Evolutionary conservation across 73 alveolate species (phyloP).

Genomic region (Paramecium sonneborni): DNA sequence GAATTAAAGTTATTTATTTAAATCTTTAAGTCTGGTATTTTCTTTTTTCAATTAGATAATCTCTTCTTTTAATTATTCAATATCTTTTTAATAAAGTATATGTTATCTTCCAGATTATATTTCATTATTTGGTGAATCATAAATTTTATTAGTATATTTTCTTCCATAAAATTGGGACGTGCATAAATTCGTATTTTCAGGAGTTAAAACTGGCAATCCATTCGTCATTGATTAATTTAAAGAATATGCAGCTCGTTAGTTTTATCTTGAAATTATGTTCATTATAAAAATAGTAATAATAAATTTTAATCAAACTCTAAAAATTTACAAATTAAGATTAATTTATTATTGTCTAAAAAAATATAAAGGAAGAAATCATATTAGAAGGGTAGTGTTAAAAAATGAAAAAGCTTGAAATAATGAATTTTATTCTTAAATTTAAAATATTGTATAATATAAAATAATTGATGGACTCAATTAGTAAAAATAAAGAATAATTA

Average conservation of each 20-base stretch:
- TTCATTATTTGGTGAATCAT: neutral
- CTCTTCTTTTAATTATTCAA: neutral
- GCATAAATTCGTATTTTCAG: neutral
- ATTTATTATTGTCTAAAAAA: too few relatives aligned
- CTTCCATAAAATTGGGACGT: neutral
- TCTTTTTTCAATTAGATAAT: neutral
- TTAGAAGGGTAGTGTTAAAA: too few relatives aligned
- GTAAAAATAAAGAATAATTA: too few relatives aligned
- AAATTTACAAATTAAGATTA: too few relatives aligned
- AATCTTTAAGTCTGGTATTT: neutral
- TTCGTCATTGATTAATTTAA: slow-evolving; percentile 5
- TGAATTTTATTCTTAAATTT: too few relatives aligned
- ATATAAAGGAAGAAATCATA: too few relatives aligned
- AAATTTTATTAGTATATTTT: neutral
- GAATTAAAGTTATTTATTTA: neutral
- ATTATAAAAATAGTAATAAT: neutral
- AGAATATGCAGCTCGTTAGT: slow-evolving; percentile 9
- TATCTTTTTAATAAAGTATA: neutral
- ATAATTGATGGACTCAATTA: too few relatives aligned
- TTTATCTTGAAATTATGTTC: neutral
- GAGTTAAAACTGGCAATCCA: neutral
- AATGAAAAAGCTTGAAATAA: too few relatives aligned
- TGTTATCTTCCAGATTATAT: neutral
- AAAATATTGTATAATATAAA: too few relatives aligned
- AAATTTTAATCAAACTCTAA: neutral